Conservation (phyloP, 2,329 filamentous ascomycete genomes). For the Phyllosticta citribraziliensis region DNA sequence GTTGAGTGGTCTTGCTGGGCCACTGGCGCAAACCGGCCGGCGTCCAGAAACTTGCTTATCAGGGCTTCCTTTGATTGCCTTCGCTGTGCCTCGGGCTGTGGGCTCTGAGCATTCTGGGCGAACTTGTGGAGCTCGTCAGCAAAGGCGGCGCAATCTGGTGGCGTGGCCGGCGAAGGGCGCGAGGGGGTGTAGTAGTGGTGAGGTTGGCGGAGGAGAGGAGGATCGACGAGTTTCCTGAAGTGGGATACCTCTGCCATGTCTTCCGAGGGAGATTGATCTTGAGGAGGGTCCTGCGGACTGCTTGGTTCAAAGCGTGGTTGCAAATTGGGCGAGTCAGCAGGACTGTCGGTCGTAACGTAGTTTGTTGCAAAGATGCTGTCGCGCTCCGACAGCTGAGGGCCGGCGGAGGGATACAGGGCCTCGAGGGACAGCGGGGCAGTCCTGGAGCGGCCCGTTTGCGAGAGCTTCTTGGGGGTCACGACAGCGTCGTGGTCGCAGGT, state of each 20-base stretch:
- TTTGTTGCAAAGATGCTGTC: conserved; percentile 56
- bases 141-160: conserved; percentile 8
- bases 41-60: conserved; percentile 17
- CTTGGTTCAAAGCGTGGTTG: conserved; percentile 25
- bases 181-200: conserved; percentile 18
- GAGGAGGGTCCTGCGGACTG: conserved; percentile 14
- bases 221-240: conserved; percentile 24
- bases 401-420: conserved; percentile 27
- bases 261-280: conserved; percentile 18
- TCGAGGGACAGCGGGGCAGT: conserved; percentile 27
- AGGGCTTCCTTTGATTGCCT: conserved; percentile 14
- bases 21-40: not conserved
- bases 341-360: conserved; percentile 44
- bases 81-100: not conserved
- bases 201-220: conserved; percentile 23
- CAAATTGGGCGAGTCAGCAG: conserved; percentile 27
- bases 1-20: conserved; percentile 15
- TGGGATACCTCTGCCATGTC: conserved; percentile 21
- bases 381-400: conserved; percentile 49
- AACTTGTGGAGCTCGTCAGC: conserved; percentile 8
- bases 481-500: conserved; percentile 11
- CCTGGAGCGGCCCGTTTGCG: conserved; percentile 28
- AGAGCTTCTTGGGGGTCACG: conserved; percentile 25
- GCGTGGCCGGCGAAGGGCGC: not conserved
- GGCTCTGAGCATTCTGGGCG: conserved; percentile 5